These are phyloP conservation scores for Cladosporium sp. DNA, from an alignment of 2,329 filamentous ascomycete species.

Conservation along the genomic window DNA sequence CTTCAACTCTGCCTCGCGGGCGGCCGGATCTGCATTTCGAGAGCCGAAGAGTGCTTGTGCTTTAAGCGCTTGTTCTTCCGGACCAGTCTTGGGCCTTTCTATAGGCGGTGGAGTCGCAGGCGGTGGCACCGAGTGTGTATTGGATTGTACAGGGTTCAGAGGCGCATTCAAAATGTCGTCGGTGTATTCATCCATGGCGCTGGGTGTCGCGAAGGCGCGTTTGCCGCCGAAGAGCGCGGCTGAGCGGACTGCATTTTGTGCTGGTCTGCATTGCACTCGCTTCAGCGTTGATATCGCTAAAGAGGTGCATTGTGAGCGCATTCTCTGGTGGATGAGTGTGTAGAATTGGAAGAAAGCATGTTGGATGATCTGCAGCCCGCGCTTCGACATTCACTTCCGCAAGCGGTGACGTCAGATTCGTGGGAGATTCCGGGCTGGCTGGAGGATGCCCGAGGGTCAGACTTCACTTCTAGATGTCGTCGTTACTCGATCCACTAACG, in stretches of 20 bases:
- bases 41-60: constrained; percentile 77
- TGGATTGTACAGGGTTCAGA: constrained; percentile 6
- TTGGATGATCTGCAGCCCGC: not conserved
- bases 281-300: constrained; percentile 7
- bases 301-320: constrained; percentile 13
- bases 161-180: constrained; percentile 7
- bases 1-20: constrained; percentile 53
- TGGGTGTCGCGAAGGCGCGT: not conserved
- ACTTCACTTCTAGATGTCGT: too few species aligned
- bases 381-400: not conserved
- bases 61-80: constrained; percentile 52
- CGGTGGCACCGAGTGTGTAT: not conserved
- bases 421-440: too few species aligned
- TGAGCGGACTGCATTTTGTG: not conserved
- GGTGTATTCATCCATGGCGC: constrained; percentile 7
- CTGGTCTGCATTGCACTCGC: not conserved
- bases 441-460: too few species aligned
- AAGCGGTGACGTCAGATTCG: not conserved
- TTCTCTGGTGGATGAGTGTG: constrained; percentile 1
- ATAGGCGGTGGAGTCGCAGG: constrained; percentile 5
- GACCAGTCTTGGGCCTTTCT: constrained; percentile 24
- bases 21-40: constrained; percentile 63
- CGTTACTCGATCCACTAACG: too few species aligned
- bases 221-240: not conserved
- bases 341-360: not conserved